Evolutionary conservation across 2,329 filamentous ascomycete species (phyloP).

Genomic region (Ceratocystis huliohia): DNA sequence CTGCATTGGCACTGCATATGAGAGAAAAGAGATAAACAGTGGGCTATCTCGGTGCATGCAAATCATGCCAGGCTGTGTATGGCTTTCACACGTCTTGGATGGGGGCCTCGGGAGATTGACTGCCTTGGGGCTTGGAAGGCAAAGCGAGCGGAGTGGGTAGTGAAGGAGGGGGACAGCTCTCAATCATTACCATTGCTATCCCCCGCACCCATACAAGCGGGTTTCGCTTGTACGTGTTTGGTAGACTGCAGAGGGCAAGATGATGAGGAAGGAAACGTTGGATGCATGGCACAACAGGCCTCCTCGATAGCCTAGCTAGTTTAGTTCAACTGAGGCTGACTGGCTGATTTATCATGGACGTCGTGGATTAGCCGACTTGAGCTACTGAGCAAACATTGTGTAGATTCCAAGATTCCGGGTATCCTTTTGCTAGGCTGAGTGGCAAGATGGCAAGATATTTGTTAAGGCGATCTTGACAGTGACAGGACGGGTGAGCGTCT

Average conservation of each 20-base stretch:
- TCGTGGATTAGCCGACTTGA: not conserved
- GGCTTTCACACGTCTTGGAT: not conserved
- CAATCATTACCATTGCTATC: no score
- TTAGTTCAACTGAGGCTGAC: not conserved
- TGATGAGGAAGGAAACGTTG: not conserved
- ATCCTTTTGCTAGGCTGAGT: not conserved
- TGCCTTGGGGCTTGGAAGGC: not conserved
- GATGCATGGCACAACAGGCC: not conserved
- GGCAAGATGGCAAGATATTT: not conserved
- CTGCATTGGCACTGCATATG: not conserved
- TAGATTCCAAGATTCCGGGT: not conserved
- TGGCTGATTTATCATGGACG: not conserved
- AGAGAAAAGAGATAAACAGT: not conserved
- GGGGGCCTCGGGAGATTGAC: not conserved
- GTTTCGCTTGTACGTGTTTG: no score
- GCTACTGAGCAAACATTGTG: not conserved
- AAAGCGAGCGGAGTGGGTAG: not conserved
- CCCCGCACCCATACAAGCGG: no score
- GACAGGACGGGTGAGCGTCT: not conserved
- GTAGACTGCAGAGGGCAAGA: not conserved
- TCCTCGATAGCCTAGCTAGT: not conserved
- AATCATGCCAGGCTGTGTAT: not conserved
- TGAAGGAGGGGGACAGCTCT: no score
- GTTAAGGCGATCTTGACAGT: not conserved
- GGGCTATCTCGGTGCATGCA: not conserved